phyloP scores from a whole-genome alignment of 2,329 filamentous ascomycete genomes.

The Didymella pinodella region DNA sequence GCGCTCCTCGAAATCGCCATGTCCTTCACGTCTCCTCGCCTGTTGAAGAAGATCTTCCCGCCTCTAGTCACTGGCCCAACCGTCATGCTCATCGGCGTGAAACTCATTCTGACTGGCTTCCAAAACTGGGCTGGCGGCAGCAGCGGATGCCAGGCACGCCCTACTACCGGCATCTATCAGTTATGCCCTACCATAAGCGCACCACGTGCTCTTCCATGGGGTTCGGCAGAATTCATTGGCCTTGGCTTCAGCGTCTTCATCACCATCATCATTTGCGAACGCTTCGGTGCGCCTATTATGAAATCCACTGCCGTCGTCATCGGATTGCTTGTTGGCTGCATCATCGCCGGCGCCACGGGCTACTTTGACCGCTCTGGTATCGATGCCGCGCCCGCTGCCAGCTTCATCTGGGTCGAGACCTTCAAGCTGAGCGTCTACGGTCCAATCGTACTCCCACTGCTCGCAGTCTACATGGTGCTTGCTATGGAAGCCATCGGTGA shows the following conservation, averaged over 20 bases:
- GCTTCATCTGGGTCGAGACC: constrained; percentile 81
- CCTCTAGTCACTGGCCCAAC: constrained; percentile 77
- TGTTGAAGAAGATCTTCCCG: constrained; percentile 77
- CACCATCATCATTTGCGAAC: constrained; percentile 80
- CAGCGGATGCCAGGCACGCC: constrained; percentile 62
- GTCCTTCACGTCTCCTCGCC: constrained; percentile 74
- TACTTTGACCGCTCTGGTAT: constrained; percentile 81
- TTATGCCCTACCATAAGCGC: constrained; percentile 69
- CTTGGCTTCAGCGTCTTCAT: constrained; percentile 82
- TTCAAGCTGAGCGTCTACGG: constrained; percentile 77
- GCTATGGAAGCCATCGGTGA: constrained; percentile 83
- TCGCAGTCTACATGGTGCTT: constrained; percentile 70
- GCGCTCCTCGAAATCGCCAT: constrained; percentile 72
- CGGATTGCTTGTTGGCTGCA: constrained; percentile 77
- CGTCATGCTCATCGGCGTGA: constrained; percentile 75
- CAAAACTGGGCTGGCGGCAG: constrained; percentile 80
- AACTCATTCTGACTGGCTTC: constrained; percentile 75
- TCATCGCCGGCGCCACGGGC: constrained; percentile 78
- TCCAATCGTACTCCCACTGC: constrained; percentile 74
- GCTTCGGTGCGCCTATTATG: constrained; percentile 84
- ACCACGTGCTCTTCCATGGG: constrained; percentile 77
- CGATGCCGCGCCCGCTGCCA: constrained; percentile 72
- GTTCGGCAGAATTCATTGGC: constrained; percentile 77
- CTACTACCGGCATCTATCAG: constrained; percentile 63
- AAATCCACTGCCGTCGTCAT: constrained; percentile 80